A percentile compares a stretch with the other conserved stretches of the same genome.
These are phyloP conservation scores for Acrocalymma vagum DNA, from an alignment of 2,329 filamentous ascomycete species.

Conservation along the genomic window DNA sequence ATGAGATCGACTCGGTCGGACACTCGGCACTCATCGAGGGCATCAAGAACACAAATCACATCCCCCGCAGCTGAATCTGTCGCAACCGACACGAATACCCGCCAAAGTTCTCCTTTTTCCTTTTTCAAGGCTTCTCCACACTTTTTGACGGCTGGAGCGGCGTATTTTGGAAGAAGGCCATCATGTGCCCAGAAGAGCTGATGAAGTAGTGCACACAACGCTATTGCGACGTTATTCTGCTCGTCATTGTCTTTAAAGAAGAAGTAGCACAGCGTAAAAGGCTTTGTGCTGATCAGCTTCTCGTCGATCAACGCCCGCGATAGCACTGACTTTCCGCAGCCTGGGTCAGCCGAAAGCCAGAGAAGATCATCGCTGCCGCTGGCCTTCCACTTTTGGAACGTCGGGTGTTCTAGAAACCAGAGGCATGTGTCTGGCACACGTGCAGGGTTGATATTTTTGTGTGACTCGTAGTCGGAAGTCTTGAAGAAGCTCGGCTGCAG, in stretches of 20 bases:
- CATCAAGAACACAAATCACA: constrained; percentile 40
- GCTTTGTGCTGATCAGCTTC: neutral
- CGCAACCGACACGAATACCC: constrained; percentile 3
- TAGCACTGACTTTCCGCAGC: constrained; percentile 38
- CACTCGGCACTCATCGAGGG: constrained; percentile 41
- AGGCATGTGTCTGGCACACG: constrained; percentile 38
- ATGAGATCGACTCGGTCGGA: constrained; percentile 14
- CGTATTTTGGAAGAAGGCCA: neutral
- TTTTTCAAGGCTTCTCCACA: neutral
- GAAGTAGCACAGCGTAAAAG: constrained; percentile 15
- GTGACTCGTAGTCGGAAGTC: constrained; percentile 7
- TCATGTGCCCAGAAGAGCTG: constrained; percentile 11
- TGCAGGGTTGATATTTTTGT: constrained; percentile 16
- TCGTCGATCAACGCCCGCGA: constrained; percentile 22
- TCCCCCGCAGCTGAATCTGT: constrained; percentile 11
- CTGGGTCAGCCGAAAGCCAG: constrained; percentile 39
- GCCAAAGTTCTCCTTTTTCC: constrained; percentile 9
- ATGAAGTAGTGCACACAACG: constrained; percentile 11
- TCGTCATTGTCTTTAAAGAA: constrained; percentile 22
- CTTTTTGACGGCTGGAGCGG: too few species aligned
- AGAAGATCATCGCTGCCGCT: constrained; percentile 13
- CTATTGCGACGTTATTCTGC: constrained; percentile 3
- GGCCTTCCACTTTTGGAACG: constrained; percentile 31
- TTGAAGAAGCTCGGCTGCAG: too few species aligned
- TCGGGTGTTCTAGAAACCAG: constrained; percentile 37